These are phyloP conservation scores for Begonia loranthoides DNA, from an alignment of 306 rosid genomes.

Conservation along the genomic window DNA sequence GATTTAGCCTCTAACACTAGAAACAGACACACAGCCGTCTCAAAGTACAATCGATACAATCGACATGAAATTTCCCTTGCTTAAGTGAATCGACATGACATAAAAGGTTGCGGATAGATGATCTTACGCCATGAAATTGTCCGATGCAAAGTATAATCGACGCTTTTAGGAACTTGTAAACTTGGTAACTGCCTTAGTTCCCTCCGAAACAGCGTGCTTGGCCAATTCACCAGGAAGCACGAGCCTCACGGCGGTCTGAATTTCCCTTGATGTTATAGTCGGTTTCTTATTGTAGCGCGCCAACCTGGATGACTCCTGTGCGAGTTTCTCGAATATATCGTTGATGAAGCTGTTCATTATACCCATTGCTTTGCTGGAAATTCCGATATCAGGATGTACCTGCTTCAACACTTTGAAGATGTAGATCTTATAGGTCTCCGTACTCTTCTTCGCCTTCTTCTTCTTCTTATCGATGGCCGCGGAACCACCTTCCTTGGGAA, in stretches of 20 bases:
- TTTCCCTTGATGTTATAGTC: slow-evolving; percentile 32
- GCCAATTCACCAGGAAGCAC: slow-evolving; percentile 33
- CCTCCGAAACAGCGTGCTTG: slow-evolving; percentile 35
- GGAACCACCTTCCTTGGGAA: too few species aligned
- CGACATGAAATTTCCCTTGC: too few species aligned
- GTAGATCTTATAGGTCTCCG: slow-evolving; percentile 27
- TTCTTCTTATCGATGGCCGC: too few species aligned
- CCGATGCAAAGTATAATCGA: too few species aligned
- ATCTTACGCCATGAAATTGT: too few species aligned
- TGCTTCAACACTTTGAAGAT: slow-evolving; percentile 37
- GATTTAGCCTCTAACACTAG: too few species aligned
- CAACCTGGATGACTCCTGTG: too few species aligned
- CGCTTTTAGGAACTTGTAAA: too few species aligned
- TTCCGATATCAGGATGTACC: slow-evolving; percentile 39
- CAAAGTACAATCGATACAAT: too few species aligned
- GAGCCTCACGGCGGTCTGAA: slow-evolving; percentile 31
- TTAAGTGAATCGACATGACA: too few species aligned
- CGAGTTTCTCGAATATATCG: slow-evolving; percentile 16
- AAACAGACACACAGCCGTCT: too few species aligned
- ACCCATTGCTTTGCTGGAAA: slow-evolving; percentile 37
- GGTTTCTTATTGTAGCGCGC: slow-evolving; percentile 28
- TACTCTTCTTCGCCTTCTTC: slow-evolving; percentile 17
- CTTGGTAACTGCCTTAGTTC: slow-evolving; percentile 29
- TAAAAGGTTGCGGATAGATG: too few species aligned
- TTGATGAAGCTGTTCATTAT: slow-evolving; percentile 41